Percentiles rank a stretch among this genome's conserved stretches.
phyloP scores from a whole-genome alignment of 305 asterid genomes.

The Coffea humblotiana region DNA sequence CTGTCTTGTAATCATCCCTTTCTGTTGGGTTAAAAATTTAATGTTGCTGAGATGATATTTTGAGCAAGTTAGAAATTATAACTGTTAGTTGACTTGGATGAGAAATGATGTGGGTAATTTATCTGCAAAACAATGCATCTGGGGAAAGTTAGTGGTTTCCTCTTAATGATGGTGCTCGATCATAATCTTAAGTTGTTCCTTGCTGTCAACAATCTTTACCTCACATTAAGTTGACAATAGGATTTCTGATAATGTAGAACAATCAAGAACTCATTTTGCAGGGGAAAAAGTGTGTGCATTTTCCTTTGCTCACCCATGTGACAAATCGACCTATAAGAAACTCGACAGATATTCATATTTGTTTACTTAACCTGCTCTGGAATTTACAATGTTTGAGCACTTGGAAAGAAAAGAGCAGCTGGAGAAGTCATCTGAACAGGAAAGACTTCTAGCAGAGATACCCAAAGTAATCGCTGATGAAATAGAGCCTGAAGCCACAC shows the following conservation, averaged over 20 bases:
- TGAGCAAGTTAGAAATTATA: neutral
- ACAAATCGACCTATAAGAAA: conserved; percentile 13
- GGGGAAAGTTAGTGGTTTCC: neutral
- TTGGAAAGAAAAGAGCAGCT: conserved; percentile 68
- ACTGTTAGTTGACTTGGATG: neutral
- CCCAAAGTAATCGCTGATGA: conserved; percentile 83
- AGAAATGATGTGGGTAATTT: neutral
- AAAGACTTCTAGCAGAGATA: conserved; percentile 48
- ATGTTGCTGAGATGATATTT: neutral
- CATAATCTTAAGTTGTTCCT: neutral
- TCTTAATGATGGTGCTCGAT: neutral
- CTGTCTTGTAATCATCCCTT: neutral
- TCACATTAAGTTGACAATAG: neutral
- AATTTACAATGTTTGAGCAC: conserved; percentile 56
- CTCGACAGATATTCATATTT: neutral
- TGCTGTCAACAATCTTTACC: neutral
- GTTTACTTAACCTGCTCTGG: conserved; percentile 55
- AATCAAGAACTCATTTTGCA: neutral
- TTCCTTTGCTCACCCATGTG: neutral
- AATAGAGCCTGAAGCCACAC: conserved; percentile 46
- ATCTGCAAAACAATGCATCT: neutral
- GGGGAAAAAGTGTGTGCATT: neutral
- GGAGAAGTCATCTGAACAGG: conserved; percentile 66
- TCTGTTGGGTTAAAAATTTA: neutral
- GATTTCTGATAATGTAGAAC: neutral